Evolutionary conservation across 2,329 filamentous ascomycete species (phyloP), one percentile per base, ranked within the genome.

Genomic region (Trichoderma harzianum): DNA sequence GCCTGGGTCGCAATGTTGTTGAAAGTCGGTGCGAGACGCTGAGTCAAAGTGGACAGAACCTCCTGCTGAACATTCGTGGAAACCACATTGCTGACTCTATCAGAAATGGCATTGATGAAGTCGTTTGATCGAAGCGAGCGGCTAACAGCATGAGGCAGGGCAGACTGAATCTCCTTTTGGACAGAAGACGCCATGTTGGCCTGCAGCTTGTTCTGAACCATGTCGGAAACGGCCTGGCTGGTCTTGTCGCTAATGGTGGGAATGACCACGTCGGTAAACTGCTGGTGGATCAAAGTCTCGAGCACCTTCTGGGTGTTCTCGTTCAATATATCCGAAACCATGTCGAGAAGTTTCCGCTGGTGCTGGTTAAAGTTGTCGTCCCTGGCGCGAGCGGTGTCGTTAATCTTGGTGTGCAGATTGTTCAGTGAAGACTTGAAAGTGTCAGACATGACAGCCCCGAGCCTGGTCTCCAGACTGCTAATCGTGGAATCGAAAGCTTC

Each of bases 181-280:
- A 97, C 81, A 2, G 87, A 84, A 53, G 87, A 86, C n/a, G 89
- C 86, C 51, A 97, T 82, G 67, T 92, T 87, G 63, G 89, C 86
- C 74, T 89, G 88, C 70, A 98, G 83, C 73, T 90, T 89, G 74
- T 88, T 86, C 70, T 89, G 87, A 28, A 98, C 85, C 78, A 93
- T 90, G 73, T 92, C 91, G 69, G 91, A 88, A 32, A 97, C 86
- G 5, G 91, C 87, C 73, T 89, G 88, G 58, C 89, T 86, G 16
- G 93, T 90, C 55, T 91, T 86, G 66, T 90, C 87, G 53, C 90
- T 88, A 71, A 98, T 84, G 36, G 90, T 86, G 12, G 96, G 95
- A 67, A 97, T 85, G 58, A 98, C 89, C 16, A 90, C 87, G 70
- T 90, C 87, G 73, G 93, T 88, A 75, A 97, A 93, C 79, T 92